A percentile compares a stretch with the other conserved stretches of the same genome.
These are phyloP conservation scores for Dissoconium aciculare DNA, from an alignment of 2,329 filamentous ascomycete genomes.

Conservation along the genomic window DNA sequence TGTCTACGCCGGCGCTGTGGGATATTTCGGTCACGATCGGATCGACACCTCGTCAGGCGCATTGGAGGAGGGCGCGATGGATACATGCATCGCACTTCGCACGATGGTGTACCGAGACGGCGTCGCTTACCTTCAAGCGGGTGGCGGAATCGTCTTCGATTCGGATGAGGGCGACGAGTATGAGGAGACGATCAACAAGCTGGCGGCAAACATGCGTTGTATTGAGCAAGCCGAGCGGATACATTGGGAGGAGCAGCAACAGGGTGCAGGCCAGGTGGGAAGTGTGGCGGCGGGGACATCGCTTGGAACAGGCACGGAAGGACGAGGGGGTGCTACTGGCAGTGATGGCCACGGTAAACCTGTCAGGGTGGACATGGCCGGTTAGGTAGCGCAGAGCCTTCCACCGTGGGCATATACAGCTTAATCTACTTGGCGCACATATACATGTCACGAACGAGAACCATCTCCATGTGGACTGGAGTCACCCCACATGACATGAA, in stretches of 20 bases:
- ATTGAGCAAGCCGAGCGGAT: slow-evolving; percentile 69
- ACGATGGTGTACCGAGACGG: slow-evolving; percentile 93
- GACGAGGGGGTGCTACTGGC: no score
- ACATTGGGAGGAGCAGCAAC: slow-evolving; percentile 37
- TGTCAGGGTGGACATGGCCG: no score
- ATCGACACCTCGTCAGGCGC: slow-evolving; percentile 45
- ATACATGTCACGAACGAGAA: no score
- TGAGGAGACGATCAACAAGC: slow-evolving; percentile 93
- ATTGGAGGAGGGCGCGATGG: slow-evolving; percentile 71
- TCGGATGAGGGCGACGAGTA: slow-evolving; percentile 84
- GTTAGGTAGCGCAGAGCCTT: no score
- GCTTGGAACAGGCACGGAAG: not conserved
- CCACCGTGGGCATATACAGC: no score
- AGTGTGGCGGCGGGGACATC: not conserved
- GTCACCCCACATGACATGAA: no score
- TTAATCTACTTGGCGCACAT: no score
- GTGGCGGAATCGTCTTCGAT: slow-evolving; percentile 87
- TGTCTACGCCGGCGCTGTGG: slow-evolving; percentile 88
- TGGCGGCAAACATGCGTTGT: slow-evolving; percentile 76
- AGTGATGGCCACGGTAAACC: no score
- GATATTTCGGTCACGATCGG: slow-evolving; percentile 82
- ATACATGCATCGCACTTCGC: slow-evolving; percentile 66
- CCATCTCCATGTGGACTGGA: no score
- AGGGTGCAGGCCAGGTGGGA: no score
- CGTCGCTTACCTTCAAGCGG: slow-evolving; percentile 75